These are phyloP conservation scores for Persicaria maculosa DNA, from an alignment of 148 eudicot genomes.

Conservation along the genomic window DNA sequence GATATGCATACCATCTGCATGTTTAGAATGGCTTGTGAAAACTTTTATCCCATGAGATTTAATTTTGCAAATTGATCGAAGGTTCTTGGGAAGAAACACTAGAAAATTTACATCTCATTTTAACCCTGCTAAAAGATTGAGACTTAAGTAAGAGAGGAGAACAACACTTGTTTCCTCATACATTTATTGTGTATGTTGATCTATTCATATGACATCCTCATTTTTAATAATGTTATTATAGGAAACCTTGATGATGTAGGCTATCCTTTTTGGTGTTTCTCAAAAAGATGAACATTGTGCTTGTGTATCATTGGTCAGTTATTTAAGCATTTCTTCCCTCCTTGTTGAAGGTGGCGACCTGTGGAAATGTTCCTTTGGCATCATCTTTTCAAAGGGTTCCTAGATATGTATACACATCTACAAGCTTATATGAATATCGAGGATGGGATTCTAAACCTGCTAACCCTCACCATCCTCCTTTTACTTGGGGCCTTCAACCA, in stretches of 20 bases:
- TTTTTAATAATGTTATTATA: not conserved
- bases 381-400: conserved; percentile 85
- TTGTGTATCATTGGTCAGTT: not conserved
- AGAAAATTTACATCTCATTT: not conserved
- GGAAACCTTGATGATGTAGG: not conserved
- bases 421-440: conserved; percentile 78
- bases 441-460: conserved; percentile 89
- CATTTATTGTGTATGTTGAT: not conserved
- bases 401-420: conserved; percentile 84
- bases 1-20: not conserved
- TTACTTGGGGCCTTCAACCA: conserved; percentile 81
- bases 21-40: not conserved
- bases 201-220: not conserved
- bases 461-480: conserved; percentile 78
- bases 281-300: not conserved
- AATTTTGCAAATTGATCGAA: not conserved
- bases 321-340: not conserved
- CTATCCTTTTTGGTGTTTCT: not conserved
- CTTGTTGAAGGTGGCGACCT: conserved; percentile 69
- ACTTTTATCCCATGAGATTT: not conserved
- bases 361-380: conserved; percentile 91
- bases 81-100: not conserved
- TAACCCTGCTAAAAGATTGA: not conserved
- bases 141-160: not conserved
- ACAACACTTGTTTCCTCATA: not conserved